Evolutionary conservation across 2,329 filamentous ascomycete species (phyloP).

Genomic region (Xylogone sp.): DNA sequence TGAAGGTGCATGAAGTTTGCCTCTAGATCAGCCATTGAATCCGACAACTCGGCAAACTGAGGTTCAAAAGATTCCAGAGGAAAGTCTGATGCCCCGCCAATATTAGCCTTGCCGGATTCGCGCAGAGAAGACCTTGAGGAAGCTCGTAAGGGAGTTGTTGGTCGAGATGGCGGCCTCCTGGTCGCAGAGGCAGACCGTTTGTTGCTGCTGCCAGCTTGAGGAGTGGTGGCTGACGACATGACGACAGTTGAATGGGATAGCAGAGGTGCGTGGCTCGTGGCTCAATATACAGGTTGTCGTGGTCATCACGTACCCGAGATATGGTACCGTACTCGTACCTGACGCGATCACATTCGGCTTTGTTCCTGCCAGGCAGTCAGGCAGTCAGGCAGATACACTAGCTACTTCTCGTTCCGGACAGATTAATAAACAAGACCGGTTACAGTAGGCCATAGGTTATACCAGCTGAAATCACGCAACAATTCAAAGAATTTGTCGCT

Average conservation of each 20-base stretch:
- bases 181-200: slow-evolving; percentile 22
- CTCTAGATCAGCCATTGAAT: slow-evolving; percentile 92
- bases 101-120: slow-evolving; percentile 58
- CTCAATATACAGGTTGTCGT: too few species aligned
- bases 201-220: slow-evolving; percentile 19
- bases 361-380: too few species aligned
- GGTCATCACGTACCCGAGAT: too few species aligned
- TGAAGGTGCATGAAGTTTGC: slow-evolving; percentile 97
- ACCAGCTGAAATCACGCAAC: too few species aligned
- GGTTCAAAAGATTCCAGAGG: slow-evolving; percentile 83
- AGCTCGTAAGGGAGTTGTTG: slow-evolving; percentile 87
- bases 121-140: slow-evolving; percentile 87
- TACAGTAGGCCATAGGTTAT: too few species aligned
- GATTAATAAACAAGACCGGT: too few species aligned
- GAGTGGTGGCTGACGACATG: slow-evolving; percentile 24
- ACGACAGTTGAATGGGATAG: background rate
- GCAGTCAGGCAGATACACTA: too few species aligned
- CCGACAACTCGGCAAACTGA: slow-evolving; percentile 87
- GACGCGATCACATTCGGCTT: too few species aligned
- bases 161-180: slow-evolving; percentile 43
- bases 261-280: too few species aligned
- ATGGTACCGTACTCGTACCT: too few species aligned
- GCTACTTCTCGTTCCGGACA: too few species aligned
- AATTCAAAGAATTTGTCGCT: too few species aligned
- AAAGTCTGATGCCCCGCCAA: slow-evolving; percentile 51